Evolutionary conservation across 352 stramenopile species (phyloP).

Genomic region (Phytophthora ohioensis): DNA sequence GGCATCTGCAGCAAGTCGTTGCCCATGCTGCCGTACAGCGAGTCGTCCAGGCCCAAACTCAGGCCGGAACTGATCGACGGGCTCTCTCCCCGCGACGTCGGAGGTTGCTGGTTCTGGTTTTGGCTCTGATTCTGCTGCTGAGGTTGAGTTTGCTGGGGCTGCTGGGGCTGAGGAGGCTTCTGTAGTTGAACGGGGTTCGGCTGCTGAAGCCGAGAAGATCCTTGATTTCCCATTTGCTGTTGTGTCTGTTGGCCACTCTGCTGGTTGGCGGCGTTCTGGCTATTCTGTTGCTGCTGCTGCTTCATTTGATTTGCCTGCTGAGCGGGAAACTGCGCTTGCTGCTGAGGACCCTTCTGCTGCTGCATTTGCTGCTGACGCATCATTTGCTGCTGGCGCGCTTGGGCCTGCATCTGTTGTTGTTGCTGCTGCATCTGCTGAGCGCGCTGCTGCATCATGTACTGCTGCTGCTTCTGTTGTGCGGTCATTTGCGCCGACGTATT

Average conservation of each 20-base stretch:
- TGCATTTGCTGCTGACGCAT: conserved; percentile 56
- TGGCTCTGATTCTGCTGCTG: conserved; percentile 25
- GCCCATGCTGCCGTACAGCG: conserved; percentile 63
- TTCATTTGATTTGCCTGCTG: conserved; percentile 40
- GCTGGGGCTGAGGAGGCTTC: conserved; percentile 31
- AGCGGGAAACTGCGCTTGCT: conserved; percentile 41
- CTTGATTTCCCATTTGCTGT: conserved; percentile 48
- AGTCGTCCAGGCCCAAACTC: conserved; percentile 66
- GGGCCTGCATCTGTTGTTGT: conserved; percentile 53
- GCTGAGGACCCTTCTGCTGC: conserved; percentile 44
- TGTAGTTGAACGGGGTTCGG: conserved; percentile 42
- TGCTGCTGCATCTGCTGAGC: conserved; percentile 65
- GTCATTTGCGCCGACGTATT: conserved; percentile 37
- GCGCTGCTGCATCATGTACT: conserved; percentile 65
- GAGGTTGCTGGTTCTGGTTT: conserved; percentile 28
- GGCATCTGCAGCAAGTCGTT: conserved; percentile 72
- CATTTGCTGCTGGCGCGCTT: conserved; percentile 53
- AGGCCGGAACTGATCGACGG: conserved; percentile 58
- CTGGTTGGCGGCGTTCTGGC: conserved; percentile 43
- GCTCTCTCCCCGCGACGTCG: conserved; percentile 50
- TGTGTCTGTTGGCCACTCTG: conserved; percentile 54
- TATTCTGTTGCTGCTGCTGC: conserved; percentile 44
- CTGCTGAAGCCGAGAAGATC: conserved; percentile 37
- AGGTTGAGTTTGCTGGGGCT: conserved; percentile 33
- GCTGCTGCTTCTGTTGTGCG: conserved; percentile 52